Percentiles rank a stretch among this genome's conserved stretches.
phyloP scores from a whole-genome alignment of 2,329 filamentous ascomycete species.

The Trichocomaceae sp. region DNA sequence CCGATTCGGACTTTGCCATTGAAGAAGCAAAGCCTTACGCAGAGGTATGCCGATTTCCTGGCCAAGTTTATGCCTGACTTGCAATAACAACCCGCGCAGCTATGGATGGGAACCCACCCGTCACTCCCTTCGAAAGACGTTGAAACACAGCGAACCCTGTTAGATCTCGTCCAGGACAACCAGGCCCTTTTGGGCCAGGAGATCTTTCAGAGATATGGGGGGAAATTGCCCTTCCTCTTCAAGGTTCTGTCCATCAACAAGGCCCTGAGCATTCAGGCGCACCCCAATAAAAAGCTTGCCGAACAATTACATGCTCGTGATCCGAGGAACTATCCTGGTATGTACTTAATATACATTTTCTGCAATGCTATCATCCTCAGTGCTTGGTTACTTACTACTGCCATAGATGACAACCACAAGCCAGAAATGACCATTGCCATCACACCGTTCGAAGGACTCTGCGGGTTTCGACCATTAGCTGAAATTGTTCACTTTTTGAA shows the following conservation, averaged over 20 bases:
- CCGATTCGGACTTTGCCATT: constrained; percentile 65
- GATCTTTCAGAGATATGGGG: constrained; percentile 66
- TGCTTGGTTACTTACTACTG: neutral
- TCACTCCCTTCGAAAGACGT: constrained; percentile 91
- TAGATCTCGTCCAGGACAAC: constrained; percentile 84
- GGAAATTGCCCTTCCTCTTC: constrained; percentile 91
- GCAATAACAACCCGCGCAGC: constrained; percentile 43
- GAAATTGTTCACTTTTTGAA: constrained; percentile 83
- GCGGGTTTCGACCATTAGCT: constrained; percentile 80
- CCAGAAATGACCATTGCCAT: constrained; percentile 99
- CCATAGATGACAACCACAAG: constrained; percentile 89
- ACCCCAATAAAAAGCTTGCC: constrained; percentile 91
- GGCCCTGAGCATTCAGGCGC: constrained; percentile 92
- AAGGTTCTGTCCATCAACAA: constrained; percentile 96
- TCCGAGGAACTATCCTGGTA: constrained; percentile 80
- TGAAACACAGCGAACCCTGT: constrained; percentile 71
- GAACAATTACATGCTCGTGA: constrained; percentile 81
- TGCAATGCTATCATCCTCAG: neutral
- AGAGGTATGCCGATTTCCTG: constrained; percentile 53
- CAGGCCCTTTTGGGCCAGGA: constrained; percentile 69
- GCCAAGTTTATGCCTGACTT: constrained; percentile 2
- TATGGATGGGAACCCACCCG: constrained; percentile 99
- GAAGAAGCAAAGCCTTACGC: constrained; percentile 88
- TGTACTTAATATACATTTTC: constrained; percentile 11
- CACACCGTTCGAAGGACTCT: constrained; percentile 91